Base-by-base conservation (phyloP, 176 grass and related monocot species). In the Oryza coarctata region DNA sequence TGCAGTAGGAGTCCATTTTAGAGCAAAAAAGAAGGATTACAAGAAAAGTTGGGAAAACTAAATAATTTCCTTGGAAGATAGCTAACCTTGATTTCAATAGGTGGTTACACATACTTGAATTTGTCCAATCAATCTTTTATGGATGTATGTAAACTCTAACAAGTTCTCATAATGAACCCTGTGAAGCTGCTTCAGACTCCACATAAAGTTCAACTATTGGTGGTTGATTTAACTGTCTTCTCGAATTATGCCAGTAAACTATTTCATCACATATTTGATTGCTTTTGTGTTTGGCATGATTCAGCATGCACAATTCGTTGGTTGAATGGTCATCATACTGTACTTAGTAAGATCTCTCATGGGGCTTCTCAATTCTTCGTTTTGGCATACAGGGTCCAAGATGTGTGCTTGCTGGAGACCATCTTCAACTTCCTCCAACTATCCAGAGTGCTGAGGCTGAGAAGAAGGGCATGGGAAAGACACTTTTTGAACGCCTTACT, bases 401-500 rank as follows among this genome's bases (percentile, higher is more conserved):
- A 73, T 98, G 95, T 67, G 74, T 98, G 65, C 92, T 98, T 81
- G 82, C 92, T 70, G 95, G 95, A 79, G 95, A 98, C 58, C 95
- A 98, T 87, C 90, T 98, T 78, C 95, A 98, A 76, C 92, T 98
- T 80, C 92, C 90, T 71, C 95, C 95, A 62, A 98, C 95, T 52
- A 88, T 98, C 63, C 88, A 93, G 86, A 98, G 95, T 91, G 92
- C 82, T 74, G 90, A 98, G 69, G 95, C 95, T 55, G 92, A 90
- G 84, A 98, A 82, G 87, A 95, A 93, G 58, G 95, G 95, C 63
- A 85, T 98, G 78, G 92, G 95, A 50, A 98, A 89, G 84, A 95
- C 95, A 45, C 88, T 98, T 14, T 98, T 98, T 90, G 92, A 95
- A 86, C 92, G 95, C 70, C 82, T 98, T 69, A 87, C 88, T 20